Conservation (phyloP, 306 rosid species). For the Quercus engelmannii region DNA sequence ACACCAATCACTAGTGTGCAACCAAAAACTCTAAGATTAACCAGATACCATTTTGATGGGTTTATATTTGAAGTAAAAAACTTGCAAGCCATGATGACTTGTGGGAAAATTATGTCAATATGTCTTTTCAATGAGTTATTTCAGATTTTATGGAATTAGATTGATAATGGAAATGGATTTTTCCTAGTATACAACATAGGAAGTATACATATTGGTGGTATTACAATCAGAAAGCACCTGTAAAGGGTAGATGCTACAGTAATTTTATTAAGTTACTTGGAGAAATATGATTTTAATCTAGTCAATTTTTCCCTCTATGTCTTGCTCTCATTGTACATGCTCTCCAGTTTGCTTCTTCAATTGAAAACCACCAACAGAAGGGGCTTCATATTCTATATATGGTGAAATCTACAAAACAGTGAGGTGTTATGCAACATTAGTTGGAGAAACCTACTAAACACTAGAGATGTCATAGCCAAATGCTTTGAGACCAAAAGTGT, state of each 20-base stretch:
- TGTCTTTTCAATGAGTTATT: not conserved
- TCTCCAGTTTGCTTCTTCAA: not conserved
- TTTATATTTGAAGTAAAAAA: not conserved
- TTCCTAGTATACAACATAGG: not conserved
- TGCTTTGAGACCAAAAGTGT: not conserved
- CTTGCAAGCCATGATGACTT: not conserved
- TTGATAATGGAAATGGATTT: not conserved
- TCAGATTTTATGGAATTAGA: not conserved
- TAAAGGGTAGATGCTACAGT: not conserved
- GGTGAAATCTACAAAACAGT: not conserved
- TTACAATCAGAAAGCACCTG: not conserved
- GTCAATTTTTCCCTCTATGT: not conserved
- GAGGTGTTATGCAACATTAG: not conserved
- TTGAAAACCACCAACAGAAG: not conserved
- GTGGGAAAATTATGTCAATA: not conserved
- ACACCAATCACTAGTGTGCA: not conserved
- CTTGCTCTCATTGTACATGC: not conserved
- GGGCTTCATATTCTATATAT: not conserved
- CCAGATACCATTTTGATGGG: not conserved
- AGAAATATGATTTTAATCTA: not conserved
- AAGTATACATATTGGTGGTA: not conserved
- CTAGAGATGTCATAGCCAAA: not conserved
- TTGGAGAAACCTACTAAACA: not conserved
- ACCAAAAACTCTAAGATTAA: constrained; percentile 10
- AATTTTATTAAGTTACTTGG: too few species aligned